Evolutionary conservation across 805 yeast genomes (phyloP), one percentile per base, ranked within the genome.

Genomic region (Brettanomyces naardenensis): DNA sequence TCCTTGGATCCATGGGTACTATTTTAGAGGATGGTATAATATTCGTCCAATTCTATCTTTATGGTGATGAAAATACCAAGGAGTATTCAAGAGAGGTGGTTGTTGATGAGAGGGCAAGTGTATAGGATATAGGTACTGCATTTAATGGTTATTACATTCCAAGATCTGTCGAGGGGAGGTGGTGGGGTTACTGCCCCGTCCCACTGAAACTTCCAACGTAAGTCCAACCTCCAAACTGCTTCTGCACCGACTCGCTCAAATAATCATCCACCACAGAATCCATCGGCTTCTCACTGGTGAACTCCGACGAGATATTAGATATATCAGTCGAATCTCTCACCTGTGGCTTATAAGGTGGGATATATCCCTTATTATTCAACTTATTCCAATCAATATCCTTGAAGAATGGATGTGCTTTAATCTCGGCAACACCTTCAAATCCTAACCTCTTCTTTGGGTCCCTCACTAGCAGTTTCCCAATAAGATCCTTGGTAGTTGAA

Each of bases 181-280:
- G n/a, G n/a, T n/a, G n/a, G n/a, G n/a, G n/a, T n/a, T n/a, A n/a
- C n/a, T n/a, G n/a, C 7, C 26, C 18, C 15, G 45, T 41, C 11
- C 41, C 48, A 25, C 47, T 46, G 43, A 51, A 58, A 38, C 60
- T 55, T 3, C 92, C 94, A 34, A 80, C 85, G 60, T 89, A 90
- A 2, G 97, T 90, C 98, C 98, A 92, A 5, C 98, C 97, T 33
- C 96, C 97, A 68, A 92, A 92, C 63, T 92, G 97, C 56, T 83
- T 78, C 61, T 92, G 98, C n/a, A 92, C 96, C 51, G 89, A 77
- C 50, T 88, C 97, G 53, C 94, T 84, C 44, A 92, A 70, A 48
- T 74, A 86, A 53, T 86, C 95, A 57, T 89, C 95, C 14, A 89
- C 96, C 10, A 92, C 97, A 44, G 95, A 84, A 58, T 92, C 98